Evolutionary conservation across 768 basidiomycete species (phyloP), one percentile per base, ranked within the genome.

Genomic region (Suillus fuscotomentosus): DNA sequence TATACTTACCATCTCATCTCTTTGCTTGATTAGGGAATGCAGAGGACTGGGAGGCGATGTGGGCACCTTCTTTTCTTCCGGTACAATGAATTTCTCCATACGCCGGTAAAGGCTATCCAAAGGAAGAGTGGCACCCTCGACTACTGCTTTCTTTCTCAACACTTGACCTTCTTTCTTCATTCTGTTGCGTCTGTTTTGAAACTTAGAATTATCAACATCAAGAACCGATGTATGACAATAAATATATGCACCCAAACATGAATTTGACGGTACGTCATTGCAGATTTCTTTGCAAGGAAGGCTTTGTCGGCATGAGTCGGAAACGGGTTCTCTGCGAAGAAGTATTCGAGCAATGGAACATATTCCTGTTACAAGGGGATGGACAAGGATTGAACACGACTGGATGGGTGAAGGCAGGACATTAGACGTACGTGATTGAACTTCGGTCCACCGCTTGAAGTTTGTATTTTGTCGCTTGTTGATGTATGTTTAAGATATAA

Each of bases 241-340:
- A 20, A 36, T 41, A 47, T 14, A 51, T 78, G 1, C 65, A 85
- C 84, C 86, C 86, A 87, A 60, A 85, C 82, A 68, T 84, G 82
- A 6, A 87, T 84, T 64, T 87, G 85, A 1, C 80, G 66, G 0
- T 69, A 69, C 0, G 78, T 70, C 84, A 86, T 85, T 39, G 69
- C 67, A 0, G 82, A 78, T 56, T 82, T 81, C 22, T 72, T 63
- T 0, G 86, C 86, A 0, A 87, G 71, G 0, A 74, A 60, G 0
- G 45, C 57, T 0, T 80, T 79, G 60, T 87, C 84, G 0, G 73
- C 70, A 0, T 72, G 71, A 0, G 80, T 79, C 0, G 85, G 85
- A 39, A 82, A 86, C 0, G 82, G 78, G 63, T 86, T 83, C 15
- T 76, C 70, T 9, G 78, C 70, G 42, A 86, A 86, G 43, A 84